A percentile compares a stretch with the other conserved stretches of the same genome.
These are phyloP conservation scores for Tolypocladium guangdongense DNA, from an alignment of 2,329 filamentous ascomycete genomes.

Conservation along the genomic window DNA sequence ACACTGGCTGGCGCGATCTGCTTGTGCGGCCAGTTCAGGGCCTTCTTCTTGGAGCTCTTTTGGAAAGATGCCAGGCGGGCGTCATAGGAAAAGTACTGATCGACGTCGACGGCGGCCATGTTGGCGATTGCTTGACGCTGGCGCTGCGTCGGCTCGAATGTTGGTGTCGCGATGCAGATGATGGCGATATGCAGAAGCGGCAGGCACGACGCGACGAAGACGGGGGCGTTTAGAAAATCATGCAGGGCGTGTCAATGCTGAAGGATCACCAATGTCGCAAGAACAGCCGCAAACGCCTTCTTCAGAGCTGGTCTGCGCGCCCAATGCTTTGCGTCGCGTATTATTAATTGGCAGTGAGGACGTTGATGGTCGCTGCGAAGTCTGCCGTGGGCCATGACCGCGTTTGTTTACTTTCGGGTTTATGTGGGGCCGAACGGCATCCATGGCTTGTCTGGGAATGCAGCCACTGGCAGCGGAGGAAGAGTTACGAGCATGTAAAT, in stretches of 20 bases:
- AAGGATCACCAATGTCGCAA: background rate
- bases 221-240: background rate
- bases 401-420: conserved; percentile 21
- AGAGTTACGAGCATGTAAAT: too few species aligned
- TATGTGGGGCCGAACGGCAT: conserved; percentile 3
- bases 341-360: too few species aligned
- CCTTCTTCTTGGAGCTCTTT: conserved; percentile 52
- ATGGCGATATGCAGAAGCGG: background rate
- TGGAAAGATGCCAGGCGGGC: conserved; percentile 76
- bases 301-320: background rate
- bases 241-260: conserved; percentile 1
- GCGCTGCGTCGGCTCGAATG: conserved; percentile 10
- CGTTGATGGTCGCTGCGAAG: background rate
- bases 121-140: conserved; percentile 6
- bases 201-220: conserved; percentile 7
- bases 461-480: too few species aligned
- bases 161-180: background rate
- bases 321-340: background rate
- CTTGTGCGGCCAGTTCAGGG: conserved; percentile 65
- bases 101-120: conserved; percentile 27
- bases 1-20: conserved; percentile 21
- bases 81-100: conserved; percentile 52
- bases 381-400: conserved; percentile 4
- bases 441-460: background rate
- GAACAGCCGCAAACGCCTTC: background rate